Evolutionary conservation across 306 rosid genomes (phyloP).

Genomic region (Quercus wislizeni): DNA sequence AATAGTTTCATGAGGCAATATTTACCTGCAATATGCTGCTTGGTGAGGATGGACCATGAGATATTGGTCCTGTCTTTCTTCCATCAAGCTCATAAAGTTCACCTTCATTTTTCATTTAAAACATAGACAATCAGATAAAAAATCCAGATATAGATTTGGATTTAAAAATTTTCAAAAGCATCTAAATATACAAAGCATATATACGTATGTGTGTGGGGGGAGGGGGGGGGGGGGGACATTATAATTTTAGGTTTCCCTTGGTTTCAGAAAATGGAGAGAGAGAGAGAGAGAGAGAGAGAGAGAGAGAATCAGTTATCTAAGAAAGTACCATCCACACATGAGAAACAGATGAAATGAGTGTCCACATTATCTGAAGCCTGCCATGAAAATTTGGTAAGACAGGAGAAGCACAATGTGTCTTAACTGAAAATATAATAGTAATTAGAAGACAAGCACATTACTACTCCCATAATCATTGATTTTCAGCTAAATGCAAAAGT

Average conservation of each 20-base stretch:
- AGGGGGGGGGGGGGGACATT: no score
- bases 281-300: not conserved
- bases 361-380: slow-evolving; percentile 71
- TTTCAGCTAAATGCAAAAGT: not conserved
- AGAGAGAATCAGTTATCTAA: not conserved
- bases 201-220: no score
- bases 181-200: not conserved
- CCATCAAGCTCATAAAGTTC: slow-evolving; percentile 92
- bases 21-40: slow-evolving; percentile 59
- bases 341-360: slow-evolving; percentile 84
- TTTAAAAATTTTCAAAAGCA: not conserved
- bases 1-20: not conserved
- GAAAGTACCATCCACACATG: slow-evolving; percentile 67
- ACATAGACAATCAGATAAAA: slow-evolving; percentile 3
- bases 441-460: not conserved
- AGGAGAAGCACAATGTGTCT: not conserved
- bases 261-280: not conserved
- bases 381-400: slow-evolving; percentile 3
- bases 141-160: not conserved
- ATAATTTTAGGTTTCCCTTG: not conserved
- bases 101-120: slow-evolving; percentile 36
- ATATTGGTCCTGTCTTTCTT: slow-evolving; percentile 67
- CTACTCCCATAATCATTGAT: not conserved
- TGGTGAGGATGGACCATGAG: slow-evolving; percentile 79
- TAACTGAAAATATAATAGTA: not conserved